Evolutionary conservation across 257 asterid species (phyloP).

Genomic region (Solanum appendiculatum): DNA sequence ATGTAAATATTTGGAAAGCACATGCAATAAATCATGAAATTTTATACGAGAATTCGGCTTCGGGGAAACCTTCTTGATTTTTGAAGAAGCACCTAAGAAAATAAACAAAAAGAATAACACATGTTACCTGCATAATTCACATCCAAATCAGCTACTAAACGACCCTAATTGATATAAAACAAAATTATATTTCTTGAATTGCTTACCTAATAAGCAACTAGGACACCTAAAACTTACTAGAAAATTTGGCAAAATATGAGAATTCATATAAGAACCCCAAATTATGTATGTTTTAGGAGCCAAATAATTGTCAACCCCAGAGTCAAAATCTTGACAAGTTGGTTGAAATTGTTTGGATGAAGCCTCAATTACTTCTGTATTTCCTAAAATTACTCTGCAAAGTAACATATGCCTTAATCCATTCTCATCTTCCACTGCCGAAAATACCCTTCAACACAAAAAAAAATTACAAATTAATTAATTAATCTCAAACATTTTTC

Average conservation of each 20-base stretch:
- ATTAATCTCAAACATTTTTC: neutral
- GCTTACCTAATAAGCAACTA: neutral
- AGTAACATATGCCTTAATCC: slow-evolving; percentile 39
- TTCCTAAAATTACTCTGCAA: slow-evolving; percentile 49
- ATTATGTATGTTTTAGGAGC: slow-evolving; percentile 27
- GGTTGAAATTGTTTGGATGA: slow-evolving; percentile 32
- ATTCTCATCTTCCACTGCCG: slow-evolving; percentile 29
- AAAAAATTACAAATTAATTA: neutral
- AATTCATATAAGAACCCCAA: slow-evolving; percentile 29
- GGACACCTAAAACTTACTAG: slow-evolving; percentile 18
- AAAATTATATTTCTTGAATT: neutral
- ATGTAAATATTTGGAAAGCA: slow-evolving; percentile 23
- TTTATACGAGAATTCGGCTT: slow-evolving; percentile 4
- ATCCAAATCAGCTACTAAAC: too few species aligned
- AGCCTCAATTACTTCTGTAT: slow-evolving; percentile 18
- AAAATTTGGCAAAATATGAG: slow-evolving; percentile 32
- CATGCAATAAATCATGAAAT: slow-evolving; percentile 13
- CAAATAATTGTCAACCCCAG: slow-evolving; percentile 34
- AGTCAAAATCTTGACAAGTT: slow-evolving; percentile 26
- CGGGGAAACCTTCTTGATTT: neutral
- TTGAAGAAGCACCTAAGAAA: neutral
- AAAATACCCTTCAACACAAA: slow-evolving; percentile 16
- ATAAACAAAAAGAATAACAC: neutral
- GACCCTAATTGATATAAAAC: neutral
- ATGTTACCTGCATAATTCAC: too few species aligned